Conservation (phyloP, 2,329 filamentous ascomycete genomes). For the Rasamsonia emersonii region DNA sequence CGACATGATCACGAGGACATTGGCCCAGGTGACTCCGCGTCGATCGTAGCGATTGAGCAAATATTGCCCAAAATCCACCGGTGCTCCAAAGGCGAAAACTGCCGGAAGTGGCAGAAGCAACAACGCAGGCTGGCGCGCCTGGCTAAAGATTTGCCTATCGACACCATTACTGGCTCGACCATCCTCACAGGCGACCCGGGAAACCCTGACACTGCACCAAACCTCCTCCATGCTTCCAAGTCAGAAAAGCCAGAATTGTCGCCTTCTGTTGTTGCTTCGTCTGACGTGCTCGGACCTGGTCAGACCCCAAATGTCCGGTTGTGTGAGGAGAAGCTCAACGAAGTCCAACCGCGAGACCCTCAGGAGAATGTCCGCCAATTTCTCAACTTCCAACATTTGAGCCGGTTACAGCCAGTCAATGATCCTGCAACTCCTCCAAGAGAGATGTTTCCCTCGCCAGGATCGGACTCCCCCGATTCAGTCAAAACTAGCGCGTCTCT, state of each 20-base stretch:
- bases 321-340: slow-evolving; percentile 63
- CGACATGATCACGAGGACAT: slow-evolving; percentile 50
- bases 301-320: slow-evolving; percentile 56
- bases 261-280: slow-evolving; percentile 82
- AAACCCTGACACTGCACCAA: slow-evolving; percentile 57
- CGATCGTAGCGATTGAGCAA: slow-evolving; percentile 87
- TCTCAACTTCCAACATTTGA: slow-evolving; percentile 67
- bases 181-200: slow-evolving; percentile 72
- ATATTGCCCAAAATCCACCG: slow-evolving; percentile 74
- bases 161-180: slow-evolving; percentile 60
- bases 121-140: slow-evolving; percentile 69
- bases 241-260: slow-evolving; percentile 67
- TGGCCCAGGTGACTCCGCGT: slow-evolving; percentile 72
- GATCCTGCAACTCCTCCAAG: slow-evolving; percentile 61
- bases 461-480: slow-evolving; percentile 15
- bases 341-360: slow-evolving; percentile 64
- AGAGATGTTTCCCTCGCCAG: slow-evolving; percentile 44
- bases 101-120: slow-evolving; percentile 71
- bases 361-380: slow-evolving; percentile 93
- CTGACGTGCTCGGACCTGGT: slow-evolving; percentile 73
- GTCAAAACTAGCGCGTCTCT: slow-evolving; percentile 32
- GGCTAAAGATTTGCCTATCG: slow-evolving; percentile 64
- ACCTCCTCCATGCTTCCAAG: slow-evolving; percentile 53
- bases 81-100: slow-evolving; percentile 80
- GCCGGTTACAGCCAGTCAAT: slow-evolving; percentile 29